Percentiles rank a stretch among this genome's conserved stretches.
These are phyloP conservation scores for Rhizopogon salebrosus DNA, from an alignment of 768 basidiomycete genomes.

Conservation along the genomic window DNA sequence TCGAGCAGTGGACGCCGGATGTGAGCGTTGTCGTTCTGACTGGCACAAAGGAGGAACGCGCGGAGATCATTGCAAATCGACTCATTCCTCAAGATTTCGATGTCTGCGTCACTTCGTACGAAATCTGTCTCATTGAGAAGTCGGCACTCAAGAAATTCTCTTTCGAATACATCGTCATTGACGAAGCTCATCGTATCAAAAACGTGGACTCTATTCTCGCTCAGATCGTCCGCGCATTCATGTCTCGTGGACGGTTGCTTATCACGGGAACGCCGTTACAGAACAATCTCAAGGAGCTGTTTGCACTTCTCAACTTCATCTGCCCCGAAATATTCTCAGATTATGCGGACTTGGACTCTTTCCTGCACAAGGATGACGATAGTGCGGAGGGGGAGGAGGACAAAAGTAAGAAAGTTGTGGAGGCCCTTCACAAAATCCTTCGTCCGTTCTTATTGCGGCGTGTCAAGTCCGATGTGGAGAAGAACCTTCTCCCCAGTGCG, in stretches of 20 bases:
- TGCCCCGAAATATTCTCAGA: slow-evolving; percentile 94
- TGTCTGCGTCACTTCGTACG: slow-evolving; percentile 94
- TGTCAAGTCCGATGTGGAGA: slow-evolving; percentile 97
- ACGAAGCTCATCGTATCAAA: slow-evolving; percentile 99
- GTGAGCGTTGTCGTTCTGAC: slow-evolving; percentile 78
- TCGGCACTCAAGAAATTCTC: slow-evolving; percentile 89
- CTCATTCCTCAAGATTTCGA: slow-evolving; percentile 88
- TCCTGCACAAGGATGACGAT: slow-evolving; percentile 84
- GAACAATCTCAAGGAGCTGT: slow-evolving; percentile 95
- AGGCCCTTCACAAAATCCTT: slow-evolving; percentile 95
- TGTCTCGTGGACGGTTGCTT: slow-evolving; percentile 81
- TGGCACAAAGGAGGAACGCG: slow-evolving; percentile 87
- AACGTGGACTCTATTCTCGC: slow-evolving; percentile 95
- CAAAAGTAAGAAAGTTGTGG: slow-evolving; percentile 88
- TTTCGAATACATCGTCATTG: slow-evolving; percentile 97
- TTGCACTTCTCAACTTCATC: slow-evolving; percentile 89
- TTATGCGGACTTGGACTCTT: slow-evolving; percentile 87
- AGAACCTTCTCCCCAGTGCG: slow-evolving; percentile 83
- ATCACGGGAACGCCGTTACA: slow-evolving; percentile 97
- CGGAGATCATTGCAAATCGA: slow-evolving; percentile 68
- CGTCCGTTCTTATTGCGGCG: slow-evolving; percentile 90
- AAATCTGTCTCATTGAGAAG: slow-evolving; percentile 95
- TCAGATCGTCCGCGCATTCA: slow-evolving; percentile 90
- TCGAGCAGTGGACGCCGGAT: slow-evolving; percentile 86
- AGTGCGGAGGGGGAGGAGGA: slow-evolving; percentile 68